Base-by-base conservation (phyloP, 352 stramenopile genomes). In the Globisporangium acanthophoron region DNA sequence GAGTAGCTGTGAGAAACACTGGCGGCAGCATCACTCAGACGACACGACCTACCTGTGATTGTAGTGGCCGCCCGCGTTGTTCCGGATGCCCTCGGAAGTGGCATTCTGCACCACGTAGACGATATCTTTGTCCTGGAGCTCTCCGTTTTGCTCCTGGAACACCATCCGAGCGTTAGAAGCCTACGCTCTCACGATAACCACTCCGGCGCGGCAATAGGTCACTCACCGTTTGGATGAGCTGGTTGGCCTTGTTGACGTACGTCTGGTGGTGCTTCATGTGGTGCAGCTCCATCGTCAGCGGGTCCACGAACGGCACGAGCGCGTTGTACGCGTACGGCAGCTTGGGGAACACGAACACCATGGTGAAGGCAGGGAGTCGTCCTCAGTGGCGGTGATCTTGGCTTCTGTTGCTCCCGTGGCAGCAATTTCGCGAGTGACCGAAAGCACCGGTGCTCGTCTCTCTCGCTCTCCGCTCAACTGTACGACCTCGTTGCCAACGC, bases 251-350 rank as follows among this genome's bases (percentile, higher is more conserved):
- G 79, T 92, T 92, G 55, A 94, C 78, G 65, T 94, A 94, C 37
- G 74, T 78, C 70, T 94, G 81, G 81, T 97, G 88, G 70, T 97
- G 88, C 71, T 96, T 96, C 46, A 80, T 92, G 75, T 97, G 88
- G 74, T 97, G 88, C 71, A 95, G 95, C 62, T 94, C 91, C 83
- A 97, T 91, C 39, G 88, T 97, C 33, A 64, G 65, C 59, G 89
- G 90, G 70, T 92, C 85, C 69, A 97, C 87, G 52, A 91, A 92
- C 31, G 88, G 88, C 68, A 93, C 88, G 52, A 97, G 75, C 52
- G 88, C 82, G 56, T 90, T 89, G 70, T 96, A 96, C 49, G 81
- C 74, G 70, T 96, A 95, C 31, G 76, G 61, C 67, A 95, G 76
- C 69, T 88, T 82, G 37, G 80, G 87, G 56, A 94, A 65, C 62